Percentiles rank a stretch among this genome's conserved stretches.
Conservation (phyloP, 257 asterid genomes). For the Solanum virginianum region DNA sequence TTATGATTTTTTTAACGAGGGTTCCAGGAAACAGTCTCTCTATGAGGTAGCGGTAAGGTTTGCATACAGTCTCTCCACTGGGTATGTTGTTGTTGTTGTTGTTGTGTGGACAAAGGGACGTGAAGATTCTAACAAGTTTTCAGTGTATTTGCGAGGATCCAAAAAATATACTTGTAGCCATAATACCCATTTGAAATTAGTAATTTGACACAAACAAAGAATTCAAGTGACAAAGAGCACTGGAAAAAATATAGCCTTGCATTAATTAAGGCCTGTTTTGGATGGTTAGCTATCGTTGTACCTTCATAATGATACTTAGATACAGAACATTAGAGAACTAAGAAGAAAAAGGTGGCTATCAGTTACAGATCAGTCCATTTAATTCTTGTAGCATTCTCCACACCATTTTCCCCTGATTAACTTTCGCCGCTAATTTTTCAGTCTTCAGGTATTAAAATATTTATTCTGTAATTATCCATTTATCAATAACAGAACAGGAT, state of each 20-base stretch:
- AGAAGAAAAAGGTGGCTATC: background rate
- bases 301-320: background rate
- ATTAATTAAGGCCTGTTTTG: background rate
- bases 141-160: background rate
- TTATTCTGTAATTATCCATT: background rate
- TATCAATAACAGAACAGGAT: background rate
- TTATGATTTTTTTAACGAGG: too few species aligned
- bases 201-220: background rate
- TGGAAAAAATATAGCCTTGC: background rate
- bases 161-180: background rate
- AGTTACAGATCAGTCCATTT: background rate
- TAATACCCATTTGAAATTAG: background rate
- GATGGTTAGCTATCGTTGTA: background rate
- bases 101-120: background rate
- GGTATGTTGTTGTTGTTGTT: too few species aligned
- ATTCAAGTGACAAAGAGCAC: background rate
- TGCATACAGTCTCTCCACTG: too few species aligned
- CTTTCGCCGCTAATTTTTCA: background rate
- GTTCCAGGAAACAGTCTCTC: too few species aligned
- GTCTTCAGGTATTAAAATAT: background rate
- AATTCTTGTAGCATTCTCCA: background rate
- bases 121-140: background rate
- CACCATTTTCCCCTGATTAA: background rate
- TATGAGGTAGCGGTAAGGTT: too few species aligned
- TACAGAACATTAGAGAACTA: background rate